Evolutionary conservation across 495 filamentous ascomycete species (phyloP).

Genomic region (Neurospora sp.): DNA sequence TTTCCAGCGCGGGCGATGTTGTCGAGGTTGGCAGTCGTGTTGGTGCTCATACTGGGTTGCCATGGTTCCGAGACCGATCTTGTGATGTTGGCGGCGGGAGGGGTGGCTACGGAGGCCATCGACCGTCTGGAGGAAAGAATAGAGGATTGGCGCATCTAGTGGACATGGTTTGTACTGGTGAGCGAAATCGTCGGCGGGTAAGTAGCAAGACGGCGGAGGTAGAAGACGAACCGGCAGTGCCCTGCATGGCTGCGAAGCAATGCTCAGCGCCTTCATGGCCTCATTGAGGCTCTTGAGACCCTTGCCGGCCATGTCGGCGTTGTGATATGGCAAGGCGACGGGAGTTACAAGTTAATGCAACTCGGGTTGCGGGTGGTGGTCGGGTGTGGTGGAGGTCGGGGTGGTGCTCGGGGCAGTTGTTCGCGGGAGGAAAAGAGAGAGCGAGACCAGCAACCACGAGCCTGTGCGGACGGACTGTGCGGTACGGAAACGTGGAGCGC

Average conservation of each 20-base stretch:
- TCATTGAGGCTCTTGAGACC: slow-evolving; percentile 36
- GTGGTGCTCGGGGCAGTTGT: neutral
- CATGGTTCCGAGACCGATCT: slow-evolving; percentile 24
- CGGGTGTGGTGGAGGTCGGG: neutral
- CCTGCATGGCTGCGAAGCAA: slow-evolving; percentile 31
- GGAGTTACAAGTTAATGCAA: slow-evolving; percentile 5
- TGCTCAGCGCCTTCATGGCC: slow-evolving; percentile 33
- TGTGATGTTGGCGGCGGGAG: slow-evolving; percentile 31
- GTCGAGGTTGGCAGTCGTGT: slow-evolving; percentile 8
- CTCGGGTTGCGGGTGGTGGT: neutral
- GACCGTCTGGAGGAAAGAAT: slow-evolving; percentile 39
- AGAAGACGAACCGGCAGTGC: slow-evolving; percentile 17
- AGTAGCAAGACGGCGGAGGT: neutral
- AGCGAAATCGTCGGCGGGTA: neutral
- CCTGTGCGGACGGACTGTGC: neutral
- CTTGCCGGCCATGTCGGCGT: slow-evolving; percentile 31
- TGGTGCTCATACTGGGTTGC: slow-evolving; percentile 13
- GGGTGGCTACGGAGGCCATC: slow-evolving; percentile 64
- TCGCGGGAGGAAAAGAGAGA: neutral
- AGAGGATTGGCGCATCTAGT: neutral
- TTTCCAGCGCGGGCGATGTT: neutral
- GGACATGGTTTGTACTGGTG: neutral
- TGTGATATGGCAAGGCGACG: neutral
- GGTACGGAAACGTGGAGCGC: neutral
- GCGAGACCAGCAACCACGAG: neutral